Conservation (phyloP, 768 basidiomycete species). For the Dioszegia aurantiaca region DNA sequence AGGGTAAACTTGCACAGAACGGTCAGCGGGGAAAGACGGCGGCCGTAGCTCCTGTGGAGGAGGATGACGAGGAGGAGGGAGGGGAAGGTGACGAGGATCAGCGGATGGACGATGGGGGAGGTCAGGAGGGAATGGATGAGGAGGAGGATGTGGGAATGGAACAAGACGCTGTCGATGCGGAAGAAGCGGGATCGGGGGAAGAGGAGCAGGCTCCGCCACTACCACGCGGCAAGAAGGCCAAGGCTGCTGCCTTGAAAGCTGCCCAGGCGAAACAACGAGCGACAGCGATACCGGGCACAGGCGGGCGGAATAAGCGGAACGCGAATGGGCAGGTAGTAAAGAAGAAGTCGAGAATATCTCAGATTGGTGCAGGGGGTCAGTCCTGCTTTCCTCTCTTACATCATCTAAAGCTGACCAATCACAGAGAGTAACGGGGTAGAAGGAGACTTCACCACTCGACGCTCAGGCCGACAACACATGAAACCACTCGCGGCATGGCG, state of each 20-base stretch:
- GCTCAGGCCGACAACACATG: constrained; percentile 66
- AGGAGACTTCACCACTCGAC: constrained; percentile 60
- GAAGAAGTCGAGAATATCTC: constrained; percentile 24
- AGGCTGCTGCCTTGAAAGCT: neutral
- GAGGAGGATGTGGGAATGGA: constrained; percentile 18
- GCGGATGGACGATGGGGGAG: neutral
- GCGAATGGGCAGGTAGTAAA: neutral
- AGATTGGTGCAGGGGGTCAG: constrained; percentile 18
- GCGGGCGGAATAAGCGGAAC: constrained; percentile 8
- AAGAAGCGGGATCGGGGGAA: constrained; percentile 10
- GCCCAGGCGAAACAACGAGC: neutral
- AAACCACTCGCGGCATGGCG: constrained; percentile 87
- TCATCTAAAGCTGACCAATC: neutral
- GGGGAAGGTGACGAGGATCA: constrained; percentile 14
- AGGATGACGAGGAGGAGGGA: constrained; percentile 10
- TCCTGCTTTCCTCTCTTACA: neutral
- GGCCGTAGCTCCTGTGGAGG: neutral
- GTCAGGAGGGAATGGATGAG: constrained; percentile 1
- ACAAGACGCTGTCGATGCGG: constrained; percentile 11
- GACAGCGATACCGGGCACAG: neutral
- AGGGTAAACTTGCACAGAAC: neutral
- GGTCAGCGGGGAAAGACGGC: constrained; percentile 13
- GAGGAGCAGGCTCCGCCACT: constrained; percentile 10
- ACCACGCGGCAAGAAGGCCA: constrained; percentile 7
- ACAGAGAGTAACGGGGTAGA: constrained; percentile 26